phyloP scores from a whole-genome alignment of 306 rosid genomes.

The Gastrolobium villosum region DNA sequence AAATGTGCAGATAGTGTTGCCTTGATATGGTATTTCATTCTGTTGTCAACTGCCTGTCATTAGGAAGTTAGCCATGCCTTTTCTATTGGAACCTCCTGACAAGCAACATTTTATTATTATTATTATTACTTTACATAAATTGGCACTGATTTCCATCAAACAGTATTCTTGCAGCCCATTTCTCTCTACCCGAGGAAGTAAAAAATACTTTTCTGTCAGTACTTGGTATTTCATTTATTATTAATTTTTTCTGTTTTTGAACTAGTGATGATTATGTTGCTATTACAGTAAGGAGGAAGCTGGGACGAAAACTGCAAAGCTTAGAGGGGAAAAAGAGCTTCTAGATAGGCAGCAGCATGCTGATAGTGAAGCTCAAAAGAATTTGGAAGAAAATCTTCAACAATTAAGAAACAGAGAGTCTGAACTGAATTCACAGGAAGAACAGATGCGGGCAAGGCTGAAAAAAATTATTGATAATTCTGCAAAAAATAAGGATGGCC shows the following conservation, averaged over 20 bases:
- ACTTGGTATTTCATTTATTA: conserved; percentile 13
- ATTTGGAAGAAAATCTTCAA: conserved; percentile 94
- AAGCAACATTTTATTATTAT: neutral
- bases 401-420: conserved; percentile 78
- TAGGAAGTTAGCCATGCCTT: neutral
- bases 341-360: conserved; percentile 94
- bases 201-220: neutral
- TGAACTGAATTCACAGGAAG: conserved; percentile 80
- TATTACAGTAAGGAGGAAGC: conserved; percentile 91
- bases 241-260: conserved; percentile 5
- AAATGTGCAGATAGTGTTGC: conserved; percentile 37
- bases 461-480: conserved; percentile 72
- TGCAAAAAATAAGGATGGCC: conserved; percentile 63
- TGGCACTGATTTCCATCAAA: neutral
- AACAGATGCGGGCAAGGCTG: conserved; percentile 79
- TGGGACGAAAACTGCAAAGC: conserved; percentile 93
- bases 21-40: conserved; percentile 13
- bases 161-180: neutral
- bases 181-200: neutral
- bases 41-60: conserved; percentile 12
- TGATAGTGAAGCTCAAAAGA: conserved; percentile 90
- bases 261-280: conserved; percentile 43
- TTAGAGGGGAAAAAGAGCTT: conserved; percentile 94
- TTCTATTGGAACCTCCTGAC: neutral
- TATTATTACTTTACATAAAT: neutral